Conservation (phyloP, 140 eudicot species). For the Flaveria floridana region DNA sequence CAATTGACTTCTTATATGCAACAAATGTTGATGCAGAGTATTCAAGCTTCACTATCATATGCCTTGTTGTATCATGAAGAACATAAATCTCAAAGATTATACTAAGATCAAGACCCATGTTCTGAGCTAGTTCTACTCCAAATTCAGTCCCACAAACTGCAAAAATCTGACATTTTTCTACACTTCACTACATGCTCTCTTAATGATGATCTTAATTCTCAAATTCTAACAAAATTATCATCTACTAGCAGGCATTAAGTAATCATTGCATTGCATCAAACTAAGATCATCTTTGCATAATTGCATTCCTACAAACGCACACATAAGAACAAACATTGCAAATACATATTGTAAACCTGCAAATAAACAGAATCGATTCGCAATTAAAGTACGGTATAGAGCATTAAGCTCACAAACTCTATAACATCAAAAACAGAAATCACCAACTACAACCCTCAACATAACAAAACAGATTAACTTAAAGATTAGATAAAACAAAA, state of each 20-base stretch:
- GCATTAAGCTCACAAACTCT: conserved; percentile 19
- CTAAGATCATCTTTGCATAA: too few species aligned
- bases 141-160: not conserved
- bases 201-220: too few species aligned
- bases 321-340: not conserved
- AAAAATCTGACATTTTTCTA: not conserved
- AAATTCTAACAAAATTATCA: too few species aligned
- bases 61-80: not conserved
- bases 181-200: not conserved
- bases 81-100: not conserved
- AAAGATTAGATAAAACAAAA: not conserved
- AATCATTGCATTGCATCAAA: too few species aligned
- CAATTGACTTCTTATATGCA: not conserved
- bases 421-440: conserved; percentile 11
- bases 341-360: not conserved
- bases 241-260: too few species aligned
- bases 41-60: not conserved
- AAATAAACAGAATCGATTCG: conserved; percentile 16
- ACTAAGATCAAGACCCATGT: not conserved
- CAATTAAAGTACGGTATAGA: conserved; percentile 8
- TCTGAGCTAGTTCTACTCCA: not conserved
- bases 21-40: not conserved
- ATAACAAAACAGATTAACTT: conserved; percentile 16
- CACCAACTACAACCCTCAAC: conserved; percentile 13
- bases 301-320: too few species aligned